Percentiles rank a stretch among this genome's conserved stretches.
Evolutionary conservation across 106 monocot genomes (phyloP).

Genomic region (Phalaenopsis aphrodite): DNA sequence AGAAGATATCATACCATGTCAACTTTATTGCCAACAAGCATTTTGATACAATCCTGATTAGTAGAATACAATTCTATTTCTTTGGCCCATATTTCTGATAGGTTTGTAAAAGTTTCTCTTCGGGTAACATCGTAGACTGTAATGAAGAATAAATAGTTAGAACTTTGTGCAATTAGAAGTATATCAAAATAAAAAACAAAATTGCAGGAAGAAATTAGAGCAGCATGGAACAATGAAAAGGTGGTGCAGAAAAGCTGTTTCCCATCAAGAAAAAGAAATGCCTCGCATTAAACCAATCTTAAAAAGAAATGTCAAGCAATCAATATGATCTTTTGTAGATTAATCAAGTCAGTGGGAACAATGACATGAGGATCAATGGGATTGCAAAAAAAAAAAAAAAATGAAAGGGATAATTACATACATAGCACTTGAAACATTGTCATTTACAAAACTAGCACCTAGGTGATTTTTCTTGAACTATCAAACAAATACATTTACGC

Average conservation of each 20-base stretch:
- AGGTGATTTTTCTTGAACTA: no score
- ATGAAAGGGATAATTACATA: neutral
- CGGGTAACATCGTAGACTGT: conserved; percentile 90
- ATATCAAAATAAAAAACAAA: conserved; percentile 4
- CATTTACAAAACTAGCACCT: no score
- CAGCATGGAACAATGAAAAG: neutral
- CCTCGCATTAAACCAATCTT: neutral
- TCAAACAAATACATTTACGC: no score
- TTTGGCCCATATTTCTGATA: conserved; percentile 86
- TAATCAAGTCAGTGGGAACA: neutral
- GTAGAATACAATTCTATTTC: conserved; percentile 77
- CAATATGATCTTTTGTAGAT: neutral
- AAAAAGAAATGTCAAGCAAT: neutral
- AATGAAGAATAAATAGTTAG: conserved; percentile 3
- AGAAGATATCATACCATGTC: conserved; percentile 51
- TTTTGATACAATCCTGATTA: conserved; percentile 76
- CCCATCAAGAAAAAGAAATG: neutral
- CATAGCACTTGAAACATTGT: neutral
- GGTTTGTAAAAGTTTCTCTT: conserved; percentile 79
- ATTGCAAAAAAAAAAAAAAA: neutral
- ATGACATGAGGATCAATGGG: neutral
- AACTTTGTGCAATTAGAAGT: neutral
- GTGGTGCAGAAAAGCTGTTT: neutral
- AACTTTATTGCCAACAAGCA: conserved; percentile 95
- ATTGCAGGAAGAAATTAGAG: neutral